Base-by-base conservation (phyloP, 441 rosid species). In the Erodium texanum region DNA sequence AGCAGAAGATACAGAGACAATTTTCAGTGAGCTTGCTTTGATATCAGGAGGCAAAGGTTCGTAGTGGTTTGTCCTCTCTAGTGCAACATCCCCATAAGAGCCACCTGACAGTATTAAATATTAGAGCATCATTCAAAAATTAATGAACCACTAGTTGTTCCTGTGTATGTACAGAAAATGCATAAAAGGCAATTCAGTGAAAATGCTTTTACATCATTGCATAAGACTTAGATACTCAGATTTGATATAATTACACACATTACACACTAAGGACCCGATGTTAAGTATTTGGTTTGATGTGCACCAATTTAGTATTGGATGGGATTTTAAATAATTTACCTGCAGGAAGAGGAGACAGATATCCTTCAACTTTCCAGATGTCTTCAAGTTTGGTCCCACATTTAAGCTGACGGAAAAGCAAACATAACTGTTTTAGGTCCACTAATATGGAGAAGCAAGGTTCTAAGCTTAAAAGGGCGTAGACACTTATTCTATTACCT, bases 351-450 rank as follows among this genome's bases (percentile, higher is more conserved):
- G 83, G 75, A 29, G 79, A 71, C 67, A 73, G 71, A 69, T 76
- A 77, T 41, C 68, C 82, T 66, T 82, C 85, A 24, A 62, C 74
- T 66, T 77, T 84, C 97, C 88, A 82, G 69, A 87, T 68, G 75
- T 85, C 82, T 70, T 83, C 87, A 52, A 84, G 77, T 67, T 70
- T 71, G 64, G 73, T 69, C 72, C 90, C 92, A 23, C 78, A 41
- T 79, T 85, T 86, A 68, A 89, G 85, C 98, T 92, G 89, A 75
- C 56, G 68, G 64, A 68, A 78, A 64, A 79, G n/a, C 5, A 1
- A 45, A 14, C 54, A 45, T 0, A 14, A 3, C 54, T 12, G n/a
- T 14, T 45, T 12, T 45, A 45, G 54, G 54, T 2, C 45, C 11
- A 38, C 9, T 1, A 38, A 27, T 1, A 27, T 27, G 29, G 2